Percentiles rank a stretch among this genome's conserved stretches.
Evolutionary conservation across 2,329 filamentous ascomycete species (phyloP).

Genomic region (Dendryphion nanum): DNA sequence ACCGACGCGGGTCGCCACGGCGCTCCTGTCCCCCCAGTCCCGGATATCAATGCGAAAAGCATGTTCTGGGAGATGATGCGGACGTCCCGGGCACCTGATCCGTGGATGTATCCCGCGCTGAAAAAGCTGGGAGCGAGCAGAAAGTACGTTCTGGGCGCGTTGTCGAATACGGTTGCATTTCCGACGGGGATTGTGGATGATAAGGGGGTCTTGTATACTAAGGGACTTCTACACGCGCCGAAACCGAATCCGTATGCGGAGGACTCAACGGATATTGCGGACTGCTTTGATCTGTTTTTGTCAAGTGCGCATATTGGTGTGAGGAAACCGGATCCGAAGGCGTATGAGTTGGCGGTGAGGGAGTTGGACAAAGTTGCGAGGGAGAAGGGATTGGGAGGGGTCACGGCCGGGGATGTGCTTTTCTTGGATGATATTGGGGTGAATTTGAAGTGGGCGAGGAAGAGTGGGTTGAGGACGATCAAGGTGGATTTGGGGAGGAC

Average conservation of each 20-base stretch:
- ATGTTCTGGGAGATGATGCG: constrained; percentile 95
- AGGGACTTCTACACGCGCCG: constrained; percentile 26
- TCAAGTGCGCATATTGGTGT: constrained; percentile 83
- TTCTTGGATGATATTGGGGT: constrained; percentile 95
- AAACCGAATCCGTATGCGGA: constrained; percentile 21
- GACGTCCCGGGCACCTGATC: constrained; percentile 67
- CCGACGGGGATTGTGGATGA: constrained; percentile 71
- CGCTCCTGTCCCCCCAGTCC: constrained; percentile 58
- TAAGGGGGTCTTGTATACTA: constrained; percentile 42
- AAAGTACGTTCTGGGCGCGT: constrained; percentile 61
- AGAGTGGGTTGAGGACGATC: constrained; percentile 74
- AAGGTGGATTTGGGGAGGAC: constrained; percentile 79
- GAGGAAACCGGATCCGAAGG: constrained; percentile 79
- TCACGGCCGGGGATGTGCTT: constrained; percentile 67
- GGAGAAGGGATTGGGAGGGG: constrained; percentile 51
- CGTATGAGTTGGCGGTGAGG: constrained; percentile 73
- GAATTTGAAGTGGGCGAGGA: constrained; percentile 79
- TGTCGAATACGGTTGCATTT: constrained; percentile 90
- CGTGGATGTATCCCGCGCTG: constrained; percentile 84
- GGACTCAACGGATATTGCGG: constrained; percentile 53
- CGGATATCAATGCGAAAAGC: constrained; percentile 71
- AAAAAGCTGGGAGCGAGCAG: constrained; percentile 57
- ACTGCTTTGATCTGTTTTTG: constrained; percentile 82
- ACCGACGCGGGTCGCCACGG: constrained; percentile 2
- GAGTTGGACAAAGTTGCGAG: constrained; percentile 64